Conservation (phyloP, 306 rosid genomes). For the Prunus fruticosa region DNA sequence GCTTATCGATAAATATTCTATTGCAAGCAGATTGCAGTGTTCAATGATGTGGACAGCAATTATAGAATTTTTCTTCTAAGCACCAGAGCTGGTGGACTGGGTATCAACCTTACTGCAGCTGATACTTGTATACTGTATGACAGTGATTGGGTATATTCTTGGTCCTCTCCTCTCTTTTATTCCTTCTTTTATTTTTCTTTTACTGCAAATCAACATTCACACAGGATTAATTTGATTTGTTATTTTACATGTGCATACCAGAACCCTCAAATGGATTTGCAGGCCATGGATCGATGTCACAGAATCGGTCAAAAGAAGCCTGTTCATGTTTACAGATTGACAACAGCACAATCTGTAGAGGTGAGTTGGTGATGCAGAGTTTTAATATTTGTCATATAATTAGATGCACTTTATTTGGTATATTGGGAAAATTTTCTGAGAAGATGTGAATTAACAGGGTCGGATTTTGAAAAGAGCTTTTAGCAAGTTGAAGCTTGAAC, state of each 20-base stretch:
- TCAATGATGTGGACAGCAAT: constrained; percentile 66
- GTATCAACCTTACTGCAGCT: constrained; percentile 95
- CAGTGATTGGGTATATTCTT: constrained; percentile 88
- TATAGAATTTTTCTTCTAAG: constrained; percentile 74
- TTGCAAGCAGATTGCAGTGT: constrained; percentile 60
- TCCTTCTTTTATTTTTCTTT: neutral
- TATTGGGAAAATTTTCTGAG: neutral
- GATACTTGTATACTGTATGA: constrained; percentile 97
- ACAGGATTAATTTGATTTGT: constrained; percentile 4
- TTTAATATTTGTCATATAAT: neutral
- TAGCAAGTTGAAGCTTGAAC: constrained; percentile 97
- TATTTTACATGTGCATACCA: constrained; percentile 33
- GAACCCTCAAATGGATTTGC: constrained; percentile 99
- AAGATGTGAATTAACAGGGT: constrained; percentile 50
- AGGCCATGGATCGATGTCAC: constrained; percentile 99
- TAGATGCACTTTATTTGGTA: neutral
- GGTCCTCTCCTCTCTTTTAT: neutral
- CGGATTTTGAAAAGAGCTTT: constrained; percentile 91
- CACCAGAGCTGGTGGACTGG: constrained; percentile 98
- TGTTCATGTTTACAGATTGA: constrained; percentile 94
- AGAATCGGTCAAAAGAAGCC: constrained; percentile 96
- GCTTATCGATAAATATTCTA: neutral
- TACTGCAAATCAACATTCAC: neutral
- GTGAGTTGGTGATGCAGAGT: constrained; percentile 29
- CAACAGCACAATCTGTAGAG: constrained; percentile 94